These are phyloP conservation scores for Taphrina flavorubra DNA, from an alignment of 1,139 yeast genomes.

Conservation along the genomic window DNA sequence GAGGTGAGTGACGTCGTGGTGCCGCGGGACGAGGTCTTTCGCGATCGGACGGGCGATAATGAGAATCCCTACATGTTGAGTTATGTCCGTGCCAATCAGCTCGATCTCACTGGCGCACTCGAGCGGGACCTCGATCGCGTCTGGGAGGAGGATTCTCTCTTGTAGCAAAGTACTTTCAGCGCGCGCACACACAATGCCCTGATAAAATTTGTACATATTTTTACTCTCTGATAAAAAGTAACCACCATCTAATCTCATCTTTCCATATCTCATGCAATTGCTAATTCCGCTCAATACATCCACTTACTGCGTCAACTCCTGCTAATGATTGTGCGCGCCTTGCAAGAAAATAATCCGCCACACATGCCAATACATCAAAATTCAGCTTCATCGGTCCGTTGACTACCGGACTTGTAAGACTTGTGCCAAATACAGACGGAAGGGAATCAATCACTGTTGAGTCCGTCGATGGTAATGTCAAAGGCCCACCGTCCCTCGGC, in stretches of 20 bases:
- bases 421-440: too few species aligned
- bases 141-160: conserved; percentile 22
- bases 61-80: conserved; percentile 44
- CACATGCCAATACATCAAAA: too few species aligned
- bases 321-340: too few species aligned
- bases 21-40: conserved; percentile 70
- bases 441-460: background rate
- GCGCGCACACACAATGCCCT: too few species aligned
- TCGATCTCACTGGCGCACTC: conserved; percentile 25
- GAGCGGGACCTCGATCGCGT: conserved; percentile 21
- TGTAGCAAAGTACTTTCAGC: too few species aligned
- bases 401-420: too few species aligned
- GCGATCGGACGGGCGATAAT: conserved; percentile 40
- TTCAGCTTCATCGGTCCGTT: too few species aligned
- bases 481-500: conserved; percentile 52
- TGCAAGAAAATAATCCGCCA: too few species aligned
- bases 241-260: conserved; percentile 7
- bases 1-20: conserved; percentile 76
- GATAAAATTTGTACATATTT: background rate
- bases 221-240: background rate
- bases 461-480: conserved; percentile 33
- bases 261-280: conserved; percentile 1
- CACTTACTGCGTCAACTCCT: too few species aligned
- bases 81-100: conserved; percentile 31
- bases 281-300: background rate